Conservation (phyloP, 805 yeast genomes). For the Yamadazyma kitorensis region DNA sequence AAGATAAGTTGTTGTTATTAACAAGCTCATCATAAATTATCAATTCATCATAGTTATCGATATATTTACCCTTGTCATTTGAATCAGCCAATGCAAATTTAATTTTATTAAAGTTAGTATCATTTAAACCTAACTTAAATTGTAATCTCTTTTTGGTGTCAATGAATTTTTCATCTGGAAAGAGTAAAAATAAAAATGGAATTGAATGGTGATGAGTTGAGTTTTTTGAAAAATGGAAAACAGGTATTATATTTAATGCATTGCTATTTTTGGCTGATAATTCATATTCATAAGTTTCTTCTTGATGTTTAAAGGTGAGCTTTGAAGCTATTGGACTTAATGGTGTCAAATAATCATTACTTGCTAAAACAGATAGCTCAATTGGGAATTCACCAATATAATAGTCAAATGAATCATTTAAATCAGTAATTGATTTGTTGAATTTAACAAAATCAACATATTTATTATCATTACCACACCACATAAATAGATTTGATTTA, state of each 20-base stretch:
- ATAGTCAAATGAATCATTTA: constrained; percentile 33
- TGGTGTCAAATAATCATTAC: constrained; percentile 28
- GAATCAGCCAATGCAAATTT: constrained; percentile 55
- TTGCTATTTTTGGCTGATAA: constrained; percentile 23
- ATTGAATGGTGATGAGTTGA: constrained; percentile 70
- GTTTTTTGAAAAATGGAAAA: constrained; percentile 74
- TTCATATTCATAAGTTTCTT: constrained; percentile 21
- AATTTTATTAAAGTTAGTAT: constrained; percentile 75
- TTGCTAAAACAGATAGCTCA: constrained; percentile 37
- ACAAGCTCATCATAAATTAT: constrained; percentile 54
- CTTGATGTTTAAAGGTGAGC: constrained; percentile 23
- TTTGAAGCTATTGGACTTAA: constrained; percentile 18
- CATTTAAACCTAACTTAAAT: constrained; percentile 69
- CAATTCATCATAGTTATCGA: constrained; percentile 51
- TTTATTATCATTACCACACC: constrained; percentile 50
- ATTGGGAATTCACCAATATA: constrained; percentile 44
- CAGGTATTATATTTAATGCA: constrained; percentile 52
- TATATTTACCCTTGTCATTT: constrained; percentile 40
- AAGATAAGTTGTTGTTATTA: constrained; percentile 20
- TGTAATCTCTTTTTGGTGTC: constrained; percentile 68
- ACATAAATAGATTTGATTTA: constrained; percentile 47
- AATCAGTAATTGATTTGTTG: constrained; percentile 31
- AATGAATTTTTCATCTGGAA: constrained; percentile 61
- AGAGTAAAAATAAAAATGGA: constrained; percentile 75
- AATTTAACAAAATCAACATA: constrained; percentile 37